These are phyloP conservation scores for Podila horticola DNA, from an alignment of 192 early-diverging fungal species.

Conservation along the genomic window DNA sequence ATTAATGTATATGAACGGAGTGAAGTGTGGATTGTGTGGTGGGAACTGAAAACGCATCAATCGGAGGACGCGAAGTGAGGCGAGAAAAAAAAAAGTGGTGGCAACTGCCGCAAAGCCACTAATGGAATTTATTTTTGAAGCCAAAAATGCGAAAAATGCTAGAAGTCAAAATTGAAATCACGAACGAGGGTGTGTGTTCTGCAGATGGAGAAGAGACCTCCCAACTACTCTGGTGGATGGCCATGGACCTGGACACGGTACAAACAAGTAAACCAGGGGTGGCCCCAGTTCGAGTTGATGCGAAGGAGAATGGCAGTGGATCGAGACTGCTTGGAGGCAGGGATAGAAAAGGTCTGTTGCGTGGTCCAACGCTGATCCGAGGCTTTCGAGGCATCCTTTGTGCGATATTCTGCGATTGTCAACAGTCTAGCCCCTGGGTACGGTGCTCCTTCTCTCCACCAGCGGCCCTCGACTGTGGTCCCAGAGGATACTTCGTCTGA, in stretches of 20 bases:
- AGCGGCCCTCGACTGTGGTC: constrained; percentile 21
- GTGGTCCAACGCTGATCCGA: no score
- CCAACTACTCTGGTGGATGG: neutral
- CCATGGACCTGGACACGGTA: constrained; percentile 82
- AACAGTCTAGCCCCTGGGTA: constrained; percentile 17
- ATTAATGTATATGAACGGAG: no score
- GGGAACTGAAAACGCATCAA: no score
- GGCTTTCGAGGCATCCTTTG: constrained; percentile 16
- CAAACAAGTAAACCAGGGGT: constrained; percentile 73
- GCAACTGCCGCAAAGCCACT: no score
- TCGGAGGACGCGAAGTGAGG: no score
- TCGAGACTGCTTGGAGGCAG: constrained; percentile 51
- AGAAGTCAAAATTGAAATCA: no score
- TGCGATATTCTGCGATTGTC: constrained; percentile 53
- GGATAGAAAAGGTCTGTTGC: constrained; percentile 21
- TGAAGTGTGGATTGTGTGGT: no score
- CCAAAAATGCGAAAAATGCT: no score
- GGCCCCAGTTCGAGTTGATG: constrained; percentile 76
- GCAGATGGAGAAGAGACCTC: neutral
- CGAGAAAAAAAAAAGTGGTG: no score
- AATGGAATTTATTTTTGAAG: no score
- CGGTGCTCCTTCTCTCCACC: constrained; percentile 27
- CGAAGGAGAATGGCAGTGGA: constrained; percentile 61
- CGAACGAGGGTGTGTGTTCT: no score
- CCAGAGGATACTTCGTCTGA: neutral